Evolutionary conservation across 169 alveolate species (phyloP).

Genomic region (Cryptosporidium sp.): DNA sequence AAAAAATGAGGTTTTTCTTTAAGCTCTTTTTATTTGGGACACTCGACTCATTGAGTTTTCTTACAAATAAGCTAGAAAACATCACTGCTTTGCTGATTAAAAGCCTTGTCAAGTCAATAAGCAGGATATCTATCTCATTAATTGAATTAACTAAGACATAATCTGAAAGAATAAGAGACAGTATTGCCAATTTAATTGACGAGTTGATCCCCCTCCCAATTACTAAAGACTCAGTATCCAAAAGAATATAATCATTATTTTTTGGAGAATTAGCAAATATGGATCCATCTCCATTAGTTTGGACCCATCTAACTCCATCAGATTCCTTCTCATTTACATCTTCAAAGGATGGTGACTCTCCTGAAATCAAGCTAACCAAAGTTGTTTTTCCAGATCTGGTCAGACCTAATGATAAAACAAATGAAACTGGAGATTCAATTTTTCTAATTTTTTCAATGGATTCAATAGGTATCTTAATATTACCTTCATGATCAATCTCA

Average conservation of each 20-base stretch:
- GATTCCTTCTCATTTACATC: neutral
- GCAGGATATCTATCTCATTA: slow-evolving; percentile 6
- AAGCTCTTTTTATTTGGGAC: neutral
- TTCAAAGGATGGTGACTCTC: neutral
- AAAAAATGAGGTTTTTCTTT: slow-evolving; percentile 14
- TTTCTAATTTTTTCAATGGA: slow-evolving; percentile 26
- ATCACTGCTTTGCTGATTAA: slow-evolving; percentile 32
- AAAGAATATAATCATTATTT: neutral
- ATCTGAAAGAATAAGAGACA: slow-evolving; percentile 39
- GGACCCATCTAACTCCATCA: slow-evolving; percentile 43
- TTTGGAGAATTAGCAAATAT: neutral
- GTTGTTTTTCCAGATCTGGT: slow-evolving; percentile 86
- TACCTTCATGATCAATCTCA: slow-evolving; percentile 13
- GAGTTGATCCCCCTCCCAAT: slow-evolving; percentile 41
- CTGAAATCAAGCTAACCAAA: slow-evolving; percentile 78
- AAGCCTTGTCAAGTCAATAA: slow-evolving; percentile 9
- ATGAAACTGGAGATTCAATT: slow-evolving; percentile 60
- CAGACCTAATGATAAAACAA: slow-evolving; percentile 81
- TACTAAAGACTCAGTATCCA: slow-evolving; percentile 34
- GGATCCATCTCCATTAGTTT: neutral
- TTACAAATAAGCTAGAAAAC: slow-evolving; percentile 26
- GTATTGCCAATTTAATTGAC: slow-evolving; percentile 22
- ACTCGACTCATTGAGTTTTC: slow-evolving; percentile 26
- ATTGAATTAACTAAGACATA: slow-evolving; percentile 16
- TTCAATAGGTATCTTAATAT: slow-evolving; percentile 11